Evolutionary conservation across 2,329 filamentous ascomycete species (phyloP), one percentile per base, ranked within the genome.

Genomic region (Cadophora gregata): DNA sequence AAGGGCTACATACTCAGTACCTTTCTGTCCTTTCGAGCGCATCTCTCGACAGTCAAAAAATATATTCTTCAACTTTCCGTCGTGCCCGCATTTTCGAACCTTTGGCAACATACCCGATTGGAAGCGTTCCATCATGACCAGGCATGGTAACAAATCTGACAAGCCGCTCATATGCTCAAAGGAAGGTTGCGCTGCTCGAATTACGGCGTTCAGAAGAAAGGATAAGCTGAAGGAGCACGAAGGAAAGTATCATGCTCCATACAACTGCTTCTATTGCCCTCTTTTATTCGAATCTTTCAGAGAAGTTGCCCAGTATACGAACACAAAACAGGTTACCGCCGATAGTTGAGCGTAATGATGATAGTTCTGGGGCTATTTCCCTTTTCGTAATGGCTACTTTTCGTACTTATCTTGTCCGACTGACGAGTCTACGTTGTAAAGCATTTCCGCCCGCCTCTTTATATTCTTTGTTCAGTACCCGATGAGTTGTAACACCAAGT

Each of bases 191-290:
- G 6, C 10, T 19, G 56, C 63, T 27, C 56, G 56, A 12, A 58
- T 56, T 10, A 65, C 47, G 27, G 56, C 47, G 2, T 65, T 50
- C 19, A 27, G 25, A 33, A 56, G 63, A 19, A 65, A 65, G 10
- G 63, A 65, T 47, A 65, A 65, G 63, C 58, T 65, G 5, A 36
- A 19, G 16, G 63, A 65, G 24, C 63, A 65, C 19, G 12, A 56
- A 9, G 42, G 10, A 9, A 61, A 61, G 27, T 61, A 65, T 27
- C 63, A 65, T n/a, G 9, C 36, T 12, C 16, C 55, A 1, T 33
- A 9, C 10, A 6, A 21, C 12, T 65, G 63, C 33, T 59, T 55
- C 36, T 45, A 61, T 24, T 65, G 63, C 27, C 31, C 59, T 38
- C 16, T 7, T 12, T 65, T 31, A 8, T 65, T 65, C 25, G 56